Conservation (phyloP, 768 basidiomycete species). For the Hypholoma sublateritium region DNA sequence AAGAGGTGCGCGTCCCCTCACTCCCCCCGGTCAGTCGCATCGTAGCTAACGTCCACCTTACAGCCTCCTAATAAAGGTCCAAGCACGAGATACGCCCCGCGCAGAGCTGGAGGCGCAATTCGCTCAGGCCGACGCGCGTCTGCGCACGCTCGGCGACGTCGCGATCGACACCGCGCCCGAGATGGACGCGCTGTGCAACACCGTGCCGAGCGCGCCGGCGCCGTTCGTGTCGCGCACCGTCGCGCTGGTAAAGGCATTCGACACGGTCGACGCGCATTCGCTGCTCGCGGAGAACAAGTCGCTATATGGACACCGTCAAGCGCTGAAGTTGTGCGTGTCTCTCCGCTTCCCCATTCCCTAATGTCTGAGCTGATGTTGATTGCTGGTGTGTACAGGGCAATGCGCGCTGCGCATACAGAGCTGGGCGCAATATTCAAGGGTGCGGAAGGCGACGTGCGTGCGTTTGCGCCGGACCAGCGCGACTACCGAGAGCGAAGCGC, state of each 20-base stretch:
- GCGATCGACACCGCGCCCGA: slow-evolving; percentile 10
- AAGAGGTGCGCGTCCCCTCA: slow-evolving; percentile 3
- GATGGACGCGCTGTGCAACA: slow-evolving; percentile 17
- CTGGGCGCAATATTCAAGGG: neutral
- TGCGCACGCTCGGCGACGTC: slow-evolving; percentile 8
- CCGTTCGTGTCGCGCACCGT: slow-evolving; percentile 21
- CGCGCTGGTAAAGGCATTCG: slow-evolving; percentile 18
- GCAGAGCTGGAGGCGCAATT: slow-evolving; percentile 10
- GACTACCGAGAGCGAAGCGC: neutral
- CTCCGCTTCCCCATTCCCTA: neutral
- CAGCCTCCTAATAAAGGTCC: neutral
- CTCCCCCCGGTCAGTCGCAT: neutral
- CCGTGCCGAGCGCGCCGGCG: slow-evolving; percentile 15
- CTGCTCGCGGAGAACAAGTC: neutral
- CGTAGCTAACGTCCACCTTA: too few relatives aligned
- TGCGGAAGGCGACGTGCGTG: neutral
- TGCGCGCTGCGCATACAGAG: neutral
- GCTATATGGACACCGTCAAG: neutral
- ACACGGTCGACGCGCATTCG: slow-evolving; percentile 13
- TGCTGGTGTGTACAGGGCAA: neutral
- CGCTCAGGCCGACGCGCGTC: slow-evolving; percentile 5
- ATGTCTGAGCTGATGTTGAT: neutral
- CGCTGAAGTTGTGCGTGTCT: neutral
- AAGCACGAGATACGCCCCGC: neutral
- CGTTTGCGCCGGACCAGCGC: neutral